phyloP scores from a whole-genome alignment of 192 early-diverging fungal species.

The Haplosporangium gracile region DNA sequence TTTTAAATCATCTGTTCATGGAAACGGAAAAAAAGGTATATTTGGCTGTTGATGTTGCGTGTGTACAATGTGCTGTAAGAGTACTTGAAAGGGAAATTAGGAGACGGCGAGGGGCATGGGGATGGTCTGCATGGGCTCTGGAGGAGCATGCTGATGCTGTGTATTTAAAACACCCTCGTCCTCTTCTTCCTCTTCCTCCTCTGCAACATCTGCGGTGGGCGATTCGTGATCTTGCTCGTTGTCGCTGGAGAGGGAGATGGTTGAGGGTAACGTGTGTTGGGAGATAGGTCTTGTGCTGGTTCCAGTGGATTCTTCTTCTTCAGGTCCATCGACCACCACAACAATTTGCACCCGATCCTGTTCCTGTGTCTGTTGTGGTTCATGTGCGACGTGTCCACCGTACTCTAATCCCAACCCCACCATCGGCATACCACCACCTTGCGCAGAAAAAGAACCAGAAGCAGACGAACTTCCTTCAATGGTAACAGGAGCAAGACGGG shows the following conservation, averaged over 20 bases:
- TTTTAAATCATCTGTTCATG: not conserved
- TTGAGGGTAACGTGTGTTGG: not conserved
- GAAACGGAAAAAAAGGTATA: not conserved
- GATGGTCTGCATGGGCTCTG: not conserved
- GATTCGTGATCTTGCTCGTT: not conserved
- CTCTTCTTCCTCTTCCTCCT: not conserved
- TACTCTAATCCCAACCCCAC: conserved; percentile 6
- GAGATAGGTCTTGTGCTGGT: not conserved
- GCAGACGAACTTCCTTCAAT: not conserved
- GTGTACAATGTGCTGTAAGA: not conserved
- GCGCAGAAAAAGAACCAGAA: not conserved
- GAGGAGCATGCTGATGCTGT: not conserved
- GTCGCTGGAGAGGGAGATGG: not conserved
- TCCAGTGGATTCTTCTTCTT: not conserved
- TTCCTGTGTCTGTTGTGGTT: not conserved
- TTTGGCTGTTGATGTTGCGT: not conserved
- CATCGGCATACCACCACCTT: not conserved
- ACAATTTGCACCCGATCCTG: not conserved
- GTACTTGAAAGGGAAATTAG: not conserved
- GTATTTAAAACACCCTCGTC: not conserved
- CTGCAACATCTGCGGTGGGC: not conserved
- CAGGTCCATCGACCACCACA: not conserved
- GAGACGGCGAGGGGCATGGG: conserved; percentile 15
- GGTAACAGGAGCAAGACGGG: not conserved
- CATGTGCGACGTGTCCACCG: not conserved